A percentile compares a stretch with the other conserved stretches of the same genome.
These are phyloP conservation scores for Globisporangium middletonii DNA, from an alignment of 352 stramenopile genomes.

Conservation along the genomic window DNA sequence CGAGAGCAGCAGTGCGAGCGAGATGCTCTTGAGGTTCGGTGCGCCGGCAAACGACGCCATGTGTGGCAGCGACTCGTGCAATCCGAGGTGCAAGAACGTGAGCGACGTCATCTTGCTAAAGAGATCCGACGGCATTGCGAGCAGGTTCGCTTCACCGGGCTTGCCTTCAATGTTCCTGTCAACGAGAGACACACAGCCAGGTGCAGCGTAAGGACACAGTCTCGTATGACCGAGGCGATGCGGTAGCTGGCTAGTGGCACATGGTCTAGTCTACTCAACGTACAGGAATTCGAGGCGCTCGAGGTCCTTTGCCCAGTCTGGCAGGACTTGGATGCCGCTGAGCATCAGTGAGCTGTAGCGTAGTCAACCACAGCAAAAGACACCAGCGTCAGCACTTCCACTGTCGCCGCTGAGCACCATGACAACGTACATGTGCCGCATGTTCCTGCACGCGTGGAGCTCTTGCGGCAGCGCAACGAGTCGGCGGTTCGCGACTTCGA, in stretches of 20 bases:
- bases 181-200: not conserved
- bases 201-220: too few relatives aligned
- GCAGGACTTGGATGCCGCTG: slow-evolving; percentile 15
- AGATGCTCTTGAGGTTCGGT: slow-evolving; percentile 23
- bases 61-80: slow-evolving; percentile 14
- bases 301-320: slow-evolving; percentile 26
- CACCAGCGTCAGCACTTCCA: too few relatives aligned
- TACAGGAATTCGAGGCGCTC: slow-evolving; percentile 34
- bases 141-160: slow-evolving; percentile 15
- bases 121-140: slow-evolving; percentile 15
- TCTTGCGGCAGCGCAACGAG: slow-evolving; percentile 16
- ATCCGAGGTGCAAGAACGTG: slow-evolving; percentile 29
- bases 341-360: slow-evolving; percentile 20
- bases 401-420: too few relatives aligned
- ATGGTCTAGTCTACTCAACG: not conserved
- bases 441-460: slow-evolving; percentile 18
- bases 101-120: slow-evolving; percentile 30
- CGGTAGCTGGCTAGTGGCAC: too few relatives aligned
- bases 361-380: not conserved
- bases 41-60: slow-evolving; percentile 25
- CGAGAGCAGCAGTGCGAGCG: slow-evolving; percentile 14
- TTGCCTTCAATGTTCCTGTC: slow-evolving; percentile 36
- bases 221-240: not conserved
- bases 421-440: slow-evolving; percentile 31
- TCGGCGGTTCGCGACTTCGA: slow-evolving; percentile 29